Conservation (phyloP, 2,329 filamentous ascomycete species). For the Calonectria fujianensis region DNA sequence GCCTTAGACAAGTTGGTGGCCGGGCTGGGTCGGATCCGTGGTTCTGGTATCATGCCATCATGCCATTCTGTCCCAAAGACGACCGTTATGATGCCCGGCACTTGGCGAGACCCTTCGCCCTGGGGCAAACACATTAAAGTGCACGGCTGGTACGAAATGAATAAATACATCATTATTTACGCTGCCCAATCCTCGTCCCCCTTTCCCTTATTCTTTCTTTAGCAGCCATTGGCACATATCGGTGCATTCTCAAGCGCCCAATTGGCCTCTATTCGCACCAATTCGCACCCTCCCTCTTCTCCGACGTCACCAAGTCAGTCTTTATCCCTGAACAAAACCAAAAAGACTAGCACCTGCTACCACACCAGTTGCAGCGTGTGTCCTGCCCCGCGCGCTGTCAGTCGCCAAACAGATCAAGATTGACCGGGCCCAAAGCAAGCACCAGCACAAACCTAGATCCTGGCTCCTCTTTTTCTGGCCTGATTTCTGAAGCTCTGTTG, state of each 20-base stretch:
- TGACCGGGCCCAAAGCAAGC: slow-evolving; percentile 10
- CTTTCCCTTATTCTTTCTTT: not conserved
- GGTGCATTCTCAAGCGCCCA: slow-evolving; percentile 27
- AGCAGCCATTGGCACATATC: slow-evolving; percentile 26
- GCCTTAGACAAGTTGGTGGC: not conserved
- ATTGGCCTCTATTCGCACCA: slow-evolving; percentile 25
- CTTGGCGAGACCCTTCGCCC: slow-evolving; percentile 42
- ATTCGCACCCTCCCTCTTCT: slow-evolving; percentile 37
- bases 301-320: not conserved
- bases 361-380: slow-evolving; percentile 9
- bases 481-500: slow-evolving; percentile 22
- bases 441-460: slow-evolving; percentile 23
- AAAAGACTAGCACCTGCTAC: slow-evolving; percentile 14
- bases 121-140: slow-evolving; percentile 25
- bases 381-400: slow-evolving; percentile 50
- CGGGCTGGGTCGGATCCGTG: slow-evolving; percentile 49
- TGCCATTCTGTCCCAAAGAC: slow-evolving; percentile 52
- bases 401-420: slow-evolving; percentile 23
- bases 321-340: slow-evolving; percentile 44
- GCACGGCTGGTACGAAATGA: slow-evolving; percentile 34
- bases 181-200: not conserved
- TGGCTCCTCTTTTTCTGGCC: slow-evolving; percentile 28
- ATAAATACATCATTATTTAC: slow-evolving; percentile 18
- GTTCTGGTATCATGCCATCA: slow-evolving; percentile 42
- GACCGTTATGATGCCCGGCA: slow-evolving; percentile 45